Base-by-base conservation (phyloP, 2,329 filamentous ascomycete species). In the Samsoniella hepiali region DNA sequence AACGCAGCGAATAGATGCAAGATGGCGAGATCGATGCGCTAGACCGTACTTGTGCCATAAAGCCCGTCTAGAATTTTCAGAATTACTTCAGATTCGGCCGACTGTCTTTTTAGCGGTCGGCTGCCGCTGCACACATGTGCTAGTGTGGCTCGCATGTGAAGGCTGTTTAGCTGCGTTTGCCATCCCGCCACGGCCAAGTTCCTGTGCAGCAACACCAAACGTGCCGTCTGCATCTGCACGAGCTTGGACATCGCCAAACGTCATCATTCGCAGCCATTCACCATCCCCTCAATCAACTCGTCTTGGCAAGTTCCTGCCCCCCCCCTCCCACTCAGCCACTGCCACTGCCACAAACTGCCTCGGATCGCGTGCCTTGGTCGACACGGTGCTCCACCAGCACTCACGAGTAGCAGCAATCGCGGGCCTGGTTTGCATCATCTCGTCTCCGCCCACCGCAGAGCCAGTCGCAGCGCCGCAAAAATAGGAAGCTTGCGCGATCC, bases 351-450 rank as follows among this genome's bases (percentile, higher is more conserved):
- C 54, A 45, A 13, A 34, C 10, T 4, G 15, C 29, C 40, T 32
- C 17, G 3, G 32, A 34, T 59, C 54, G 13, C 34, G 32, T 50
- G 44, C 32, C 57, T 51, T 51, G 34, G 45, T 51, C 15, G 34
- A 29, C n/a, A 22, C 4, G 22, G 34, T 50, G 27, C 27, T 44
- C 47, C 49, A 61, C 47, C 38, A 40, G 15, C 15, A 11, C 58
- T 61, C 49, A 32, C 22, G 49, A 49, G 58, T 61, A 54, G 58
- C 57, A 38, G 57, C n/a, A 51, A 51, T 59, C 57, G 36, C 58
- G 29, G 49, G 38, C 45, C 49, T 45, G n/a, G 38, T 61, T 61
- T 44, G 40, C 58, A 61, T 61, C 58, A 54, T 54, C 58, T 54
- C 49, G 58, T 45, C 58, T 45, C 49, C 58, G 58, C 58, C 40